These are phyloP conservation scores for Suillus lakei DNA, from an alignment of 768 basidiomycete species.

Conservation along the genomic window DNA sequence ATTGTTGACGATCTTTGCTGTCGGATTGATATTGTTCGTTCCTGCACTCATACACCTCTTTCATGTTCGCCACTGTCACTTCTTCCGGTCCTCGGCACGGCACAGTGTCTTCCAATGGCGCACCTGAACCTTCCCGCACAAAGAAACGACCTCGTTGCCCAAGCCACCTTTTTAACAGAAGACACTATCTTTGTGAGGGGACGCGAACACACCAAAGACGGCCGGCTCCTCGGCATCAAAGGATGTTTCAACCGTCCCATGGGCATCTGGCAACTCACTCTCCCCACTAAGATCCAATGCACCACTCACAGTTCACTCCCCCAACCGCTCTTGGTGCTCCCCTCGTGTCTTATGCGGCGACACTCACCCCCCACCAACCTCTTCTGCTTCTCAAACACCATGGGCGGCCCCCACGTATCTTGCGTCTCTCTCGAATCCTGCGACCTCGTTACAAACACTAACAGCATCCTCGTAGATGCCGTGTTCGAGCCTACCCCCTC, in stretches of 20 bases:
- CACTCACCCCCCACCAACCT: slow-evolving; percentile 31
- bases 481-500: slow-evolving; percentile 40
- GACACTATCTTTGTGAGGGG: slow-evolving; percentile 60
- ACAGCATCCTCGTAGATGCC: slow-evolving; percentile 43
- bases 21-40: too few relatives aligned
- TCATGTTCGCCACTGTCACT: too few relatives aligned
- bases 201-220: slow-evolving; percentile 61
- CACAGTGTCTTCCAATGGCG: too few relatives aligned
- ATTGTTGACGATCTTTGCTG: too few relatives aligned
- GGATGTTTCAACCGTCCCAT: slow-evolving; percentile 63
- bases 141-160: too few relatives aligned
- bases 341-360: slow-evolving; percentile 49
- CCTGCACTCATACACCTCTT: too few relatives aligned
- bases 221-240: slow-evolving; percentile 60
- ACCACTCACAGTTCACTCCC: slow-evolving; percentile 45
- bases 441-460: slow-evolving; percentile 33
- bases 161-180: slow-evolving; percentile 55
- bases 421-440: slow-evolving; percentile 54
- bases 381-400: slow-evolving; percentile 57
- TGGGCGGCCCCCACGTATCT: slow-evolving; percentile 64
- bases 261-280: slow-evolving; percentile 56
- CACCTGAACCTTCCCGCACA: too few relatives aligned
- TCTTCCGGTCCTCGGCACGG: too few relatives aligned
- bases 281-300: slow-evolving; percentile 30
- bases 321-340: slow-evolving; percentile 57